Evolutionary conservation across 148 eudicot genomes (phyloP).

Genomic region (Selenicereus undatus): DNA sequence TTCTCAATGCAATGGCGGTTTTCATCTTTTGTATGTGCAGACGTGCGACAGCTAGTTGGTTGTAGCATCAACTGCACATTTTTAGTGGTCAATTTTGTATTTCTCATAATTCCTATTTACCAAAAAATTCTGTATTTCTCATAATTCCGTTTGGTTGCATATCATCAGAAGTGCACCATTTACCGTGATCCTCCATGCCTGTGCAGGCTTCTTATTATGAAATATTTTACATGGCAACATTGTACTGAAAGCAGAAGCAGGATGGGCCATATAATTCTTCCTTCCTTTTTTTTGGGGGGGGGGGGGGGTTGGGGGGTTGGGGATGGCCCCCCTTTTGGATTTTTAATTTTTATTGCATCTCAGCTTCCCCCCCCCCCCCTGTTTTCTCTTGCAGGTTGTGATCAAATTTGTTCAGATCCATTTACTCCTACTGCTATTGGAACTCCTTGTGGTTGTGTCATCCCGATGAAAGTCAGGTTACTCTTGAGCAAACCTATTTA

Average conservation of each 20-base stretch:
- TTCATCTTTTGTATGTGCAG: background rate
- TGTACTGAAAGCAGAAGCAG: background rate
- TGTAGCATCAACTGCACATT: background rate
- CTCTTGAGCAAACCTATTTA: constrained; percentile 59
- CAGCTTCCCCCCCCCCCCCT: constrained; percentile 7
- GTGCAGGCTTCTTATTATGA: background rate
- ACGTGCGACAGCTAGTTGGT: background rate
- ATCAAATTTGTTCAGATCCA: constrained; percentile 79
- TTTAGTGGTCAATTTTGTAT: background rate
- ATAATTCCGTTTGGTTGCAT: background rate
- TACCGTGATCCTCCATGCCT: background rate
- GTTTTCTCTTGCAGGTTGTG: constrained; percentile 63
- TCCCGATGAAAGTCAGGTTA: constrained; percentile 90
- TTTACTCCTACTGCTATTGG: constrained; percentile 62
- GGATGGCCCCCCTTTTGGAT: background rate
- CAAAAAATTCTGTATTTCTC: background rate
- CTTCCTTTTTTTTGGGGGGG: background rate
- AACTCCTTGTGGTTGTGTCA: constrained; percentile 84
- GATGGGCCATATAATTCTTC: background rate
- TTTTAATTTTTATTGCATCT: background rate
- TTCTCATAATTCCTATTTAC: background rate
- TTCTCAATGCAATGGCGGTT: background rate
- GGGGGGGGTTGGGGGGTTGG: background rate
- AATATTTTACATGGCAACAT: constrained; percentile 8
- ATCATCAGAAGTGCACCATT: background rate